Base-by-base conservation (phyloP, 768 basidiomycete genomes). In the Neoboletus subvelutipes region DNA sequence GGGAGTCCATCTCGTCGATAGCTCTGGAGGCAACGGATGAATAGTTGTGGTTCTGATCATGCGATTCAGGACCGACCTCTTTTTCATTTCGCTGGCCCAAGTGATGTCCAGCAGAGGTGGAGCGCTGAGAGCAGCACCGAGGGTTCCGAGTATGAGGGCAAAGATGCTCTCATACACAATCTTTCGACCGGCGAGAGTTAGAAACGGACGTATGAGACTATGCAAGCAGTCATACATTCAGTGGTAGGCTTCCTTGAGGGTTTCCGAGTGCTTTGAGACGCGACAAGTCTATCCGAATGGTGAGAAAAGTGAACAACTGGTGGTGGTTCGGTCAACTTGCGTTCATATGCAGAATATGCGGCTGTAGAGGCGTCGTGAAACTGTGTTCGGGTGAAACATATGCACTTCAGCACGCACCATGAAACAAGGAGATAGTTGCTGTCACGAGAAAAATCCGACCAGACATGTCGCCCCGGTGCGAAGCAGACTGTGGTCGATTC, bases 31-130 rank as follows among this genome's bases (percentile, higher is more conserved):
- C 29, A 54, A 54, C 9, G 20, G 39, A 54, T 42, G 50, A 45
- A 46, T 22, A 46, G 13, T 41, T 26, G 13, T 24, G 7, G 17
- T 9, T 54, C 22, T 29, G 20, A 28, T 46, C 4, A 28, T 0
- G 46, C 34, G n/a, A 22, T 31, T 41, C 7, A 8, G 31, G 18
- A 72, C 83, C 62, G 63, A 92, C 92, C 86, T 80, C 67, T 81
- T 86, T 64, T 81, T 82, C 92, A 94, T 94, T 73, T 95, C 92
- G 63, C 88, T 91, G 18, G 90, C 83, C 92, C 91, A 94, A 34
- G 88, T 87, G 57, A 93, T 90, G 64, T 92, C 89, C 63, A 87
- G 90, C 34, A 93, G 73, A 33, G 77, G 69, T 1, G 90, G 83
- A 8, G 87, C 79, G 61, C 81, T 86, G 57, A 90, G 64, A n/a